Evolutionary conservation across 306 rosid genomes (phyloP), one percentile per base, ranked within the genome.

Genomic region (Cucurbita argyrosperma): DNA sequence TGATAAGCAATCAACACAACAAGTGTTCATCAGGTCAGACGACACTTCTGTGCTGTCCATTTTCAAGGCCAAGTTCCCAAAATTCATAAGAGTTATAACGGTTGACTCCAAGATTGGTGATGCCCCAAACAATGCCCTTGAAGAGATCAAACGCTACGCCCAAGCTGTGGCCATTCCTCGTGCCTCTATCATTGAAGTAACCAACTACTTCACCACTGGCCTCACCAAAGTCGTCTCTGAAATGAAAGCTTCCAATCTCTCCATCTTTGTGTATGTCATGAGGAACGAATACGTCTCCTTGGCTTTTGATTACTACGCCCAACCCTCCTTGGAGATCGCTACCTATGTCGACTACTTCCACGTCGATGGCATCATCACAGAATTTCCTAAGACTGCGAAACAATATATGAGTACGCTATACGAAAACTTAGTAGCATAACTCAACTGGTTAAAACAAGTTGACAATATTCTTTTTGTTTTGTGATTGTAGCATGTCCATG

Each of bases 311-410:
- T 94, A 73, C 50, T 84, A 79, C 84, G 49, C 95, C 8, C 96
- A 94, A 59, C 91, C 97, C 40, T 81, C 79, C 10, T 0, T 77
- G 13, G 97, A 91, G 85, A 39, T 94, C 49, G 87, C 97, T 15
- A 88, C 96, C 35, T 89, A 72, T 21, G 73, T 82, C 37, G 76
- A 76, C 16, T 47, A 56, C 10, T 78, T 74, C 7, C 14, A 5
- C 35, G 91, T 85, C 11, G 97, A 94, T 54, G 99, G 97, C 38
- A 16, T 91, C 5, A 64, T 91, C 8, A 89, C 99, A 0, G 97
- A 87, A 39, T 91, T 68, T 61, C 99, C 99, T 4, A 90, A 77
- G 70, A 89, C 97, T 55, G 89, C 96, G 1, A 87, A 62, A 56
- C 87, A 86, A 82, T 94, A 71, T 19, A 16, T 88, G 74, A 85